A percentile compares a stretch with the other conserved stretches of the same genome.
phyloP scores from a whole-genome alignment of 257 asterid species.

The Plectranthus barbatus region DNA sequence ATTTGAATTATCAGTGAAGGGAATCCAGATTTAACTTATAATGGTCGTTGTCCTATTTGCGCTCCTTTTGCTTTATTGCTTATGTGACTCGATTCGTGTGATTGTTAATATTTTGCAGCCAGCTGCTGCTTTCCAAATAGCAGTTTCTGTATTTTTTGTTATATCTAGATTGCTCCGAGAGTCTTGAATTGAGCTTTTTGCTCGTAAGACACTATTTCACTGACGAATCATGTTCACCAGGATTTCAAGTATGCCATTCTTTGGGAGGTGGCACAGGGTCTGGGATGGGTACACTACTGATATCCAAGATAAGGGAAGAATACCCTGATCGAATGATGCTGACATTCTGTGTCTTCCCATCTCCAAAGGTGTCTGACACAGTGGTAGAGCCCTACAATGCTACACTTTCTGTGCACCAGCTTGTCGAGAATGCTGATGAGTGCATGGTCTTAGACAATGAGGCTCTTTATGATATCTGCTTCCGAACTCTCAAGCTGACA shows the following conservation, averaged over 20 bases:
- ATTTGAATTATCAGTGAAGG: no score
- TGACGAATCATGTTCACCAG: slow-evolving; percentile 15
- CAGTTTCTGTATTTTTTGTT: background rate
- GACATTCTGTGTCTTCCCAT: background rate
- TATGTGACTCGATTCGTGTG: background rate
- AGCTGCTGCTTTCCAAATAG: background rate
- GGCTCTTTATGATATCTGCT: slow-evolving; percentile 27
- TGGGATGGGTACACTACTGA: background rate
- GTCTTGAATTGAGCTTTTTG: background rate
- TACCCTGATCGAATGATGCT: background rate
- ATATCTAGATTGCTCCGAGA: background rate
- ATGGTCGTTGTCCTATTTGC: no score
- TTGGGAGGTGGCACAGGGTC: background rate
- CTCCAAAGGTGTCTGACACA: slow-evolving; percentile 8
- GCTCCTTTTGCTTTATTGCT: background rate
- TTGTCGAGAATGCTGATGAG: background rate
- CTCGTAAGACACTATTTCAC: background rate
- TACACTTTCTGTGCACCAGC: slow-evolving; percentile 15
- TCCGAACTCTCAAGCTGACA: slow-evolving; percentile 44
- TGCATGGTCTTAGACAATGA: background rate
- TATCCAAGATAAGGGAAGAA: background rate
- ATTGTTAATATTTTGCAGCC: background rate
- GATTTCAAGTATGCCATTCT: slow-evolving; percentile 50
- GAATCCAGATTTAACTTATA: no score
- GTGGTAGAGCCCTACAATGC: slow-evolving; percentile 50